Base-by-base conservation (phyloP, 23 red algal species). In the Gracilaria gracilis region DNA sequence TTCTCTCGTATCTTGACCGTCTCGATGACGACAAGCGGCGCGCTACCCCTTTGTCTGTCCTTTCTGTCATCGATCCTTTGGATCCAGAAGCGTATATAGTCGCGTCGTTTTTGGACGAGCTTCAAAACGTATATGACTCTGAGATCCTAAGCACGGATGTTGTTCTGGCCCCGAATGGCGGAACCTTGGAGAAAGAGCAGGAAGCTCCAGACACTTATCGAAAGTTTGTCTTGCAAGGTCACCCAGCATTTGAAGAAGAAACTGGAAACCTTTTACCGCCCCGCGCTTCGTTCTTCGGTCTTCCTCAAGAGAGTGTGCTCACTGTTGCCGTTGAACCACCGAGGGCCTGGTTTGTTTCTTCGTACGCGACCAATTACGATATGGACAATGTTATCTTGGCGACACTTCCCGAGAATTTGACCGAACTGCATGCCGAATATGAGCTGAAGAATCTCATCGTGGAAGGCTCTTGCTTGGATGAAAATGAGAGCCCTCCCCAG, bases 371-470 rank as follows among this genome's bases (percentile, higher is more conserved):
- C 16, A 78, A 86, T 38, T 77, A 81, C 33, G 97, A 99, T 72
- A 91, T 96, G 81, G 97, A 99, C 67, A 99, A 99, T 82, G 66
- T 99, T 24, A 48, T 95, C 27, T 80, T 99, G 32, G 5, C 42
- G 0, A 80, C 48, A 14, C 49, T 73, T 25, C 65, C 85, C 6
- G 84, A 81, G 84, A 55, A 40, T 54, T 84, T 55, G 19, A 64
- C 33, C 9, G 66, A 44, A 25, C 55, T 93, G 16, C 53, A 91
- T 46, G 87, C 94, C 57, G 91, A 95, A 58, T 99, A 99, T 61
- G 84, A 81, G 66, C 57, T 99, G 0, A 90, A 89, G 36, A 75
- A 76, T 36, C 38, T 96, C 29, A 80, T 99, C 23, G 94, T 99
- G 9, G 97, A 93, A 29, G 80, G 77, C 17, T 93, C 89, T 28